phyloP scores from a whole-genome alignment of 73 alveolate species.

The Tetrahymena elliotti region DNA sequence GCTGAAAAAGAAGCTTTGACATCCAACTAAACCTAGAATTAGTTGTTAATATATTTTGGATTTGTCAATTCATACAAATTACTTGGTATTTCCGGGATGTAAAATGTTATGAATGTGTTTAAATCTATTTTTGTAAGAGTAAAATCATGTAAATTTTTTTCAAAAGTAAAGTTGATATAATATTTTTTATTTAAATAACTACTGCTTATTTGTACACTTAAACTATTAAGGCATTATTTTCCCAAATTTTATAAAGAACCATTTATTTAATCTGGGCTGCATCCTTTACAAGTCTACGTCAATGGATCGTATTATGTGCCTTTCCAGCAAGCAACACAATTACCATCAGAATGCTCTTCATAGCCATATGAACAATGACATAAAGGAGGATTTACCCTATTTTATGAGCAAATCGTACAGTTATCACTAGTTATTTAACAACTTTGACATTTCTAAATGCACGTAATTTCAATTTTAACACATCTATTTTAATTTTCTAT shows the following conservation, averaged over 20 bases:
- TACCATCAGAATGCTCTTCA: background rate
- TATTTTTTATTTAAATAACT: background rate
- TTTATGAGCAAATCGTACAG: background rate
- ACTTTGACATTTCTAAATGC: background rate
- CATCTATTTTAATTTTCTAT: background rate
- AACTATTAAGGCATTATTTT: background rate
- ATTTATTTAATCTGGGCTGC: background rate
- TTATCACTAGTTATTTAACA: background rate
- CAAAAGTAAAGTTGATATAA: background rate
- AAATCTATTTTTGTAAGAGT: background rate
- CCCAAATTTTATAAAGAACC: background rate
- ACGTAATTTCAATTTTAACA: background rate
- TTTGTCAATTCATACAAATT: too few species aligned
- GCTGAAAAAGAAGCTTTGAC: background rate
- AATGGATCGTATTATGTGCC: background rate
- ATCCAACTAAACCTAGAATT: background rate
- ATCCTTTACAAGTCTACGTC: background rate
- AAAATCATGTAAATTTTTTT: too few species aligned
- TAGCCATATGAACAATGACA: background rate
- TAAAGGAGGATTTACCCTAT: background rate
- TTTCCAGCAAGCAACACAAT: background rate
- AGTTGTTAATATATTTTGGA: background rate
- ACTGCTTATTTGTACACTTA: too few species aligned
- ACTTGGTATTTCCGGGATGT: background rate
- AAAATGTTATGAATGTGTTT: background rate